Evolutionary conservation across 306 rosid species (phyloP).

Genomic region (Lupinus albus): DNA sequence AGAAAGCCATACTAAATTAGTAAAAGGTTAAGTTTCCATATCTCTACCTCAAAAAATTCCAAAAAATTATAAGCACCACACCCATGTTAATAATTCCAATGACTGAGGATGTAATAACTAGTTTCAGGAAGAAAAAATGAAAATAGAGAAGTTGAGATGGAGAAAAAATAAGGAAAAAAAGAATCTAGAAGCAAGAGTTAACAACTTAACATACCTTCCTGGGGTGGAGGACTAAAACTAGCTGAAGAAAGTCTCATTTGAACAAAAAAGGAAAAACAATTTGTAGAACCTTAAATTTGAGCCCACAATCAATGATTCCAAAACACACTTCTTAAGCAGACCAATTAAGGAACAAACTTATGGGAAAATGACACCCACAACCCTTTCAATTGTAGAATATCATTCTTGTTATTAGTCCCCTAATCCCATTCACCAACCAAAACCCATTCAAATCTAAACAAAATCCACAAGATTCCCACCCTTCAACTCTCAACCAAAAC

Average conservation of each 20-base stretch:
- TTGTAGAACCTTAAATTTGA: conserved; percentile 44
- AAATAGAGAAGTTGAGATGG: neutral
- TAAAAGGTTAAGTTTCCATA: too few species aligned
- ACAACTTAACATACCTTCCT: conserved; percentile 62
- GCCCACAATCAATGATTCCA: conserved; percentile 42
- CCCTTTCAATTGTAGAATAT: conserved; percentile 43
- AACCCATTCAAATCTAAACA: conserved; percentile 40
- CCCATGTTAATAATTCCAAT: neutral
- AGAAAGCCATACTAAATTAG: too few species aligned
- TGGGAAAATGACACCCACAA: conserved; percentile 37
- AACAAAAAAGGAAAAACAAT: conserved; percentile 26
- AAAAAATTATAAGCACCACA: too few species aligned
- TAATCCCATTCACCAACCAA: conserved; percentile 36
- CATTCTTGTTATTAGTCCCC: conserved; percentile 41
- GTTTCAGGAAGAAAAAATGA: conserved; percentile 18
- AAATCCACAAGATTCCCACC: conserved; percentile 40
- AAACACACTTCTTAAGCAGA: conserved; percentile 39
- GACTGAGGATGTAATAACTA: conserved; percentile 20
- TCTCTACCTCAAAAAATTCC: too few species aligned
- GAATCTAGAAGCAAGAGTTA: conserved; percentile 28
- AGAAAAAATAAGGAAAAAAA: neutral
- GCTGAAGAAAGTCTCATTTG: conserved; percentile 88
- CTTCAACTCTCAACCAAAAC: conserved; percentile 69
- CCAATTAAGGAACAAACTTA: conserved; percentile 51
- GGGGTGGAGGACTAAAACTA: conserved; percentile 89